phyloP scores from a whole-genome alignment of 805 yeast genomes.

The Phaffomyces antillensis region DNA sequence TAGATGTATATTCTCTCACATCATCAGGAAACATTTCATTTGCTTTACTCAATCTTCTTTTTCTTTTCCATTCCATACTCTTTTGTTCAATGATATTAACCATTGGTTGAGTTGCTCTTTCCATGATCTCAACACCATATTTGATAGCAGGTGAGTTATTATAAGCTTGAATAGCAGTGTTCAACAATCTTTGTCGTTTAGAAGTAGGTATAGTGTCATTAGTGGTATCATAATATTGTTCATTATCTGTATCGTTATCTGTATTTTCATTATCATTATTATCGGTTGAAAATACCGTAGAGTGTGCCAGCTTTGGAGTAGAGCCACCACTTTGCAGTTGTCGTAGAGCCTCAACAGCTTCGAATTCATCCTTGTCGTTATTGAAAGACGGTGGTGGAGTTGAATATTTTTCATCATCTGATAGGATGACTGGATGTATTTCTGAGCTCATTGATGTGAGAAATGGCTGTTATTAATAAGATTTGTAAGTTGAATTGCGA shows the following conservation, averaged over 20 bases:
- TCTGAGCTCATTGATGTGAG: too few species aligned
- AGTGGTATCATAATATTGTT: slow-evolving; percentile 37
- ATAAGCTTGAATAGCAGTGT: slow-evolving; percentile 24
- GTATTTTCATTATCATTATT: slow-evolving; percentile 2
- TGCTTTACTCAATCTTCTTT: slow-evolving; percentile 28
- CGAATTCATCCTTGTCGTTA: slow-evolving; percentile 3
- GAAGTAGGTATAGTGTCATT: slow-evolving; percentile 4
- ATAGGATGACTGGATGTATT: background rate
- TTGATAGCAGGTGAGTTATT: slow-evolving; percentile 40
- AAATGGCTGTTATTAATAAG: too few species aligned
- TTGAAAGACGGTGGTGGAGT: background rate
- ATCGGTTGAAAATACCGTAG: background rate
- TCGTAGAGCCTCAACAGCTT: slow-evolving; percentile 7
- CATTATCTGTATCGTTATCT: slow-evolving; percentile 22
- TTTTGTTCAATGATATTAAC: slow-evolving; percentile 39
- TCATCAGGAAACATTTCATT: slow-evolving; percentile 25
- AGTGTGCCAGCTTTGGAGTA: background rate
- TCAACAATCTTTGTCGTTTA: slow-evolving; percentile 2
- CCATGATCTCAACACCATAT: slow-evolving; percentile 56
- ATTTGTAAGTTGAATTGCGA: too few species aligned
- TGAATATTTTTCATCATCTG: slow-evolving; percentile 1
- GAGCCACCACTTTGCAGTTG: slow-evolving; percentile 5
- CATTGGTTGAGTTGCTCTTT: slow-evolving; percentile 47
- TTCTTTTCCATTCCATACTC: slow-evolving; percentile 27
- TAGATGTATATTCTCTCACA: slow-evolving; percentile 7